These are phyloP conservation scores for Mycena citricolor DNA, from an alignment of 1,284 basidiomycete species.

Conservation along the genomic window DNA sequence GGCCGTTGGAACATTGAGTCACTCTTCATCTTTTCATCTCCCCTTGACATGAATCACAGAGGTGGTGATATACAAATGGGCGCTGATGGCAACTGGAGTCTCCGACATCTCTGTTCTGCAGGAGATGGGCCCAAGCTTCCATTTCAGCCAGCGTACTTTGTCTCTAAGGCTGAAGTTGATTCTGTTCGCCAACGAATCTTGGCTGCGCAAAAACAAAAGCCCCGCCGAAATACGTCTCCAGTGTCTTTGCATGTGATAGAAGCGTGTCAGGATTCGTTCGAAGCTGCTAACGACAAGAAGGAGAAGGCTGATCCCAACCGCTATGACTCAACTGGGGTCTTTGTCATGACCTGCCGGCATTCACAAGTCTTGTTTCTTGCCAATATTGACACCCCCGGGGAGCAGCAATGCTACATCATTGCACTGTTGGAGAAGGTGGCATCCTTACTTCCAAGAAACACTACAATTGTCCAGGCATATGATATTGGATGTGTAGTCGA, in stretches of 20 bases:
- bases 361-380: slow-evolving; percentile 37
- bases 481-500: slow-evolving; percentile 42
- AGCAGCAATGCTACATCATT: slow-evolving; percentile 40
- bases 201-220: slow-evolving; percentile 30
- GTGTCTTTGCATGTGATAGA: too few relatives aligned
- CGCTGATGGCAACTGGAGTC: not conserved
- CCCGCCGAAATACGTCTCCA: too few relatives aligned
- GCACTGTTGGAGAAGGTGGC: slow-evolving; percentile 34
- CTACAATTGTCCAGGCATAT: slow-evolving; percentile 35
- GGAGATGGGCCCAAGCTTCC: not conserved
- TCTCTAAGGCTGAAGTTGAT: not conserved
- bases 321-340: slow-evolving; percentile 34
- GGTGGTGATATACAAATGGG: slow-evolving; percentile 1
- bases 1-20: not conserved
- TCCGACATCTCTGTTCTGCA: not conserved
- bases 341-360: slow-evolving; percentile 38
- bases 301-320: slow-evolving; percentile 27
- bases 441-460: slow-evolving; percentile 27
- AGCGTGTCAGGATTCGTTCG: slow-evolving; percentile 32
- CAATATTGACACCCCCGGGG: slow-evolving; percentile 42
- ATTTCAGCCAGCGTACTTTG: not conserved
- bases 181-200: slow-evolving; percentile 28
- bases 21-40: not conserved
- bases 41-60: not conserved
- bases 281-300: slow-evolving; percentile 36